Evolutionary conservation across 1,284 basidiomycete species (phyloP).

Genomic region (Tylopilus sp.): DNA sequence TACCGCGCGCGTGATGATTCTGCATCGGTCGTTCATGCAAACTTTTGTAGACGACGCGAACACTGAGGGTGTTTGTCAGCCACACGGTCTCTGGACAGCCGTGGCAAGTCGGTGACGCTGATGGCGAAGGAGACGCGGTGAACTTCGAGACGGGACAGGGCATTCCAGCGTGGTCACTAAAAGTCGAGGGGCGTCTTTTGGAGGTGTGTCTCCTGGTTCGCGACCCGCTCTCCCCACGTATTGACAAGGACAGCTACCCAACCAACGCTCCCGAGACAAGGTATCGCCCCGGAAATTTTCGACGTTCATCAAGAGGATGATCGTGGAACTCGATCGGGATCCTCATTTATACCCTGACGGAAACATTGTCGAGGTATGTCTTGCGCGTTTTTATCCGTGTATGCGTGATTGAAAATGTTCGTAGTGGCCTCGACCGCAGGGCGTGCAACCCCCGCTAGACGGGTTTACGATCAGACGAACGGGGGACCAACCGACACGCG

Average conservation of each 20-base stretch:
- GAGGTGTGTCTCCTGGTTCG: conserved; percentile 46
- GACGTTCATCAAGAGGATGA: conserved; percentile 77
- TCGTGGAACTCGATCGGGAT: conserved; percentile 86
- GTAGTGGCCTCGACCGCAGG: conserved; percentile 70
- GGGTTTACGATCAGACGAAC: conserved; percentile 86
- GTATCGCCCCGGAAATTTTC: conserved; percentile 75
- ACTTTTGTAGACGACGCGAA: conserved; percentile 66
- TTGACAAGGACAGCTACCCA: conserved; percentile 42
- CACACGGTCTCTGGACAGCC: conserved; percentile 84
- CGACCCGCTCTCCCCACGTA: not conserved
- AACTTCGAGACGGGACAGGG: conserved; percentile 65
- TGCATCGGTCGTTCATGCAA: conserved; percentile 2
- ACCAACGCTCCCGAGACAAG: conserved; percentile 65
- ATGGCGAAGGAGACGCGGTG: conserved; percentile 34
- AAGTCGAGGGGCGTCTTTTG: conserved; percentile 83
- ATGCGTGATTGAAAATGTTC: not conserved
- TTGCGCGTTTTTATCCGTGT: not conserved
- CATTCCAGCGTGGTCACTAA: conserved; percentile 86
- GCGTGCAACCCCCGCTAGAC: conserved; percentile 61
- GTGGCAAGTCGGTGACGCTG: conserved; percentile 60
- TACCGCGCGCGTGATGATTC: not conserved
- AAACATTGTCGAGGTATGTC: conserved; percentile 67
- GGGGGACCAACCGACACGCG: conserved; percentile 73
- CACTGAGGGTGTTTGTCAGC: conserved; percentile 82
- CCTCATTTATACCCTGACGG: conserved; percentile 76